Base-by-base conservation (phyloP, 352 stramenopile species). In the Poterioochromonas sp. region DNA sequence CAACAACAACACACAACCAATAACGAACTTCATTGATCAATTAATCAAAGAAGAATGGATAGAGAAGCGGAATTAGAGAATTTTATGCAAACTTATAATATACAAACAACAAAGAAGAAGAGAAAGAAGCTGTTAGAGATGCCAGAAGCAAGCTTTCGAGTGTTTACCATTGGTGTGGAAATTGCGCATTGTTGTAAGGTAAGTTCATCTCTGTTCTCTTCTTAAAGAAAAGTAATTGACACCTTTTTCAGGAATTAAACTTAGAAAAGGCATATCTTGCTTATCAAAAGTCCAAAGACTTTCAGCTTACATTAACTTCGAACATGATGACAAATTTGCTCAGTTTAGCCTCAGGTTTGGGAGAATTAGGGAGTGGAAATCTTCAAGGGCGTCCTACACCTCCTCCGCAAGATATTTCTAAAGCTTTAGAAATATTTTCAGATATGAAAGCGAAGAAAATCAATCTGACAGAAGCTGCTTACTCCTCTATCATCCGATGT, bases 181-280 rank as follows among this genome's bases (percentile, higher is more conserved):
- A 51, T 74, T n/a, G 20, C 65, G 22, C 5, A 51, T 2, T 74
- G 40, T 35, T 54, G 35, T n/a, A 74, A 74, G 65, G 65, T 74
- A 51, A 68, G 58, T 26, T 39, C 58, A 15, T 39, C 5, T 26
- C 15, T 58, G 26, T 58, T 58, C 47, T 26, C 26, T 26, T 58
- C 26, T 58, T 26, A 15, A 58, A 26, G 47, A 15, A 26, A 15
- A 58, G 26, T 58, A 26, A 26, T 26, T 15, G 5, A 29, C 11
- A 32, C 26, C 29, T 47, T 71, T 71, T 29, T 44, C 41, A 74
- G 65, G 32, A 29, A 54, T 5, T 74, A n/a, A n/a, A 74, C n/a
- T 35, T 74, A n/a, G 65, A 74, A 1, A 18, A 40, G 34, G 65
- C 65, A 26, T 51, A 58, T 37, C 1, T 8, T 29, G 37, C 43